Evolutionary conservation across 2,329 filamentous ascomycete species (phyloP).

Genomic region (Hypoxylon sp.): DNA sequence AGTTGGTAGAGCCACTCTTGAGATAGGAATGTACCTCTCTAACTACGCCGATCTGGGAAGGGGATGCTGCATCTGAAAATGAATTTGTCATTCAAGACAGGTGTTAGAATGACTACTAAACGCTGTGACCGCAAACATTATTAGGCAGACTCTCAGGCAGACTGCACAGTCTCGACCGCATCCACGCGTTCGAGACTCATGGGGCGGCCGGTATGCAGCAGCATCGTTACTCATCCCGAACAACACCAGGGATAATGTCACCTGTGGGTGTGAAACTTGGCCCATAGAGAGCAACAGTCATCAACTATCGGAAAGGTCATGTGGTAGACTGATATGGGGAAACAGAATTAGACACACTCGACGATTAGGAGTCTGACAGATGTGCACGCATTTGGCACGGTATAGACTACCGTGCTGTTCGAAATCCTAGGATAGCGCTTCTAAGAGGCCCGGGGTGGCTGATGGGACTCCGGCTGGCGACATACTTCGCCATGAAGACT

Average conservation of each 20-base stretch:
- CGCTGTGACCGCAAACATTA: conserved; percentile 49
- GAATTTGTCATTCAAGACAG: background rate
- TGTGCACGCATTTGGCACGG: conserved; percentile 61
- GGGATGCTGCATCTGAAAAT: background rate
- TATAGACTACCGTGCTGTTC: conserved; percentile 66
- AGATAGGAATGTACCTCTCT: background rate
- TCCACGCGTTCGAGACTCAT: conserved; percentile 59
- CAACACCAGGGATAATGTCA: conserved; percentile 60
- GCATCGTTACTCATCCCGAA: conserved; percentile 60
- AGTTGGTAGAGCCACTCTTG: background rate
- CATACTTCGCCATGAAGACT: conserved; percentile 64
- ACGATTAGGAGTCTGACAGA: conserved; percentile 55
- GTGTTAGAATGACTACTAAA: conserved; percentile 1
- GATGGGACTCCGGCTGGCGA: conserved; percentile 62
- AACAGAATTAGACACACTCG: conserved; percentile 62
- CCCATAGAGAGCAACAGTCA: conserved; percentile 53
- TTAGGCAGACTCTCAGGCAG: conserved; percentile 71
- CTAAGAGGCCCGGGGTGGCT: conserved; percentile 55
- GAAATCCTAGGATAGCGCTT: conserved; percentile 64
- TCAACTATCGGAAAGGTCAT: conserved; percentile 59
- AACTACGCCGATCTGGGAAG: background rate
- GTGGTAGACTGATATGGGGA: conserved; percentile 60
- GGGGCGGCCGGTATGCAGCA: conserved; percentile 64
- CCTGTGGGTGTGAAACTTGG: conserved; percentile 62
- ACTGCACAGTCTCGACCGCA: conserved; percentile 64